Base-by-base conservation (phyloP, 75 land plant genomes). In the Larix kaempferi region DNA sequence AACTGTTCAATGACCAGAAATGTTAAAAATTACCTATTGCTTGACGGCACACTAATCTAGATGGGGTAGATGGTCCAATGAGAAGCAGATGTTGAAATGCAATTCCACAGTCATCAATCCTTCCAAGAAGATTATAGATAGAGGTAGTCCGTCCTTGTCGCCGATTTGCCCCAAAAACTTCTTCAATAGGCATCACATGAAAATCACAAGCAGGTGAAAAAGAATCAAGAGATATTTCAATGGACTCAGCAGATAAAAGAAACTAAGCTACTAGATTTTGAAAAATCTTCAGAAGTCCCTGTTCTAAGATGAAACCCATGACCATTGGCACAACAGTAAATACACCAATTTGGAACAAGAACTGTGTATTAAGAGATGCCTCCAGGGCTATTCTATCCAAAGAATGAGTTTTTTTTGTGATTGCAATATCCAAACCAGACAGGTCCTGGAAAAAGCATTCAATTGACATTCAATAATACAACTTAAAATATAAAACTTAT, bases 281-380 rank as follows among this genome's bases (percentile, higher is more conserved):
- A 74, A 55, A 19, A 23, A 94, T 98, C 93, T 83, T 90, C 10
- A 94, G 74, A 19, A 92, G 80, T 37, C 99, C 99, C 69, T 81
- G 88, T 65, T 96, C 99, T 80, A 94, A 75, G 39, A 92, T 87
- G 81, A 92, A 89, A 16, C 93, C 94, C 87, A 96, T 82, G 21
- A 96, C 75, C 99, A 96, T 96, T 12, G 99, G 99, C 58, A 96
- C 88, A 11, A 98, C 99, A 44, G 95, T 92, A 71, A 96, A 92
- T 12, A 96, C 76, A 86, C 99, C 99, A 74, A 96, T 92, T 67
- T 96, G 99, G 58, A 92, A 79, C 58, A 96, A 84, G 79, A 94
- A 96, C 78, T 96, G 99, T 21, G 95, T 71, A 73, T 91, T 93
- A 4, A 96, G 82, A 14, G 92, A 95, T 78, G 95, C 88, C 84